Base-by-base conservation (phyloP, 768 basidiomycete species). In the Mycena polygramma region DNA sequence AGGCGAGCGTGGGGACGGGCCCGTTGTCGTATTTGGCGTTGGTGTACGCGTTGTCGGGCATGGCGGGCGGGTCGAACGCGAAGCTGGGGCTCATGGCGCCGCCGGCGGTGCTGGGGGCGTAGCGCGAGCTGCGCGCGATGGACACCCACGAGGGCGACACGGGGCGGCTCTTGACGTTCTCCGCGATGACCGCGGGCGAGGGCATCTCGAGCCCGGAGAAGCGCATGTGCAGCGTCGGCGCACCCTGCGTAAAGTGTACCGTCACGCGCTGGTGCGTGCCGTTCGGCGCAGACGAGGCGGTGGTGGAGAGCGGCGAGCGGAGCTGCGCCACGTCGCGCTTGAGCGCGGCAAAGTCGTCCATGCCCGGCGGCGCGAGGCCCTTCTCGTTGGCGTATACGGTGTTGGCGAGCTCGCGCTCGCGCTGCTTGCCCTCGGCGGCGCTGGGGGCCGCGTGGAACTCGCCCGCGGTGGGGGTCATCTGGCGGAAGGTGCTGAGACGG, bases 181-280 rank as follows among this genome's bases (percentile, higher is more conserved):
- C 77, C 14, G 71, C 75, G 19, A 83, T 73, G 5, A 75, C 49
- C 11, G 75, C 68, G 19, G 82, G 82, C 35, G 70, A 79, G 20
- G 87, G 87, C 22, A 87, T 70, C 54, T 85, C 84, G 45, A 88
- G 74, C 11, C 69, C 70, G 0, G 90, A 91, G 73, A 90, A 88
- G 15, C 90, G 88, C 75, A 91, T 83, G 43, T 86, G 81, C 24
- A 91, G 79, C 39, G 78, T 83, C 36, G 90, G 90, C 37, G 55
- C n/a, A 24, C 84, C 88, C 30, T 77, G 75, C 51, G 82, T 79
- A 63, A 82, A 83, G 26, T 80, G 81, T 22, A 90, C 79, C 0
- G 88, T 90, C 7, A 91, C 90, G 0, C 86, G 85, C 57, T 75
- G 61, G 20, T n/a, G 5, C 19, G 17, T 8, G 6, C 24, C 9